phyloP scores from a whole-genome alignment of 1,284 basidiomycete species.

The Veloboletus limbatus region DNA sequence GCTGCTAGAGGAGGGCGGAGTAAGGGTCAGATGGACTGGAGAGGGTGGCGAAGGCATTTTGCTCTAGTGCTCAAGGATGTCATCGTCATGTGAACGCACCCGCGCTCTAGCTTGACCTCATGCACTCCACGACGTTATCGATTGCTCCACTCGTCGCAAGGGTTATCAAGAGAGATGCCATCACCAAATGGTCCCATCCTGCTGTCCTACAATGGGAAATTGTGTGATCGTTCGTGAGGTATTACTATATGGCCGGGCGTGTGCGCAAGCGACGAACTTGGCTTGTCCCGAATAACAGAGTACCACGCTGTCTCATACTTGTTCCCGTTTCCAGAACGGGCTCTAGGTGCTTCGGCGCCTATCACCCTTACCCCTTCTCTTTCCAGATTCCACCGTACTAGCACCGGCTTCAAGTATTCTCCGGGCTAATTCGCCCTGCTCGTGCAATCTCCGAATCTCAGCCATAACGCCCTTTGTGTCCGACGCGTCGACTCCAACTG shows the following conservation, averaged over 20 bases:
- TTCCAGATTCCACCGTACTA: conserved; percentile 50
- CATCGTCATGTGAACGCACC: no score
- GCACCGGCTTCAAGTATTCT: conserved; percentile 58
- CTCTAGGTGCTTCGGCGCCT: conserved; percentile 2
- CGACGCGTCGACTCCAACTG: conserved; percentile 44
- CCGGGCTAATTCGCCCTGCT: conserved; percentile 50
- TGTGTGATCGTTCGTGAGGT: conserved; percentile 5
- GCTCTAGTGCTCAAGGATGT: neutral
- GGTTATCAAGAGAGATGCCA: conserved; percentile 4
- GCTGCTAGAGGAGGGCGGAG: conserved; percentile 12
- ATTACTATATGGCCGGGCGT: no score
- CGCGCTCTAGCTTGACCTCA: no score
- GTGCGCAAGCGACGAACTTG: no score
- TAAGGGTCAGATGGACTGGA: conserved; percentile 14
- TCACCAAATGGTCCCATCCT: conserved; percentile 2
- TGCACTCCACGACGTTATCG: no score
- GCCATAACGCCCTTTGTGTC: conserved; percentile 44
- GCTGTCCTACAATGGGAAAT: conserved; percentile 1
- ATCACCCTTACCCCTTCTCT: conserved; percentile 46
- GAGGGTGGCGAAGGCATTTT: conserved; percentile 1
- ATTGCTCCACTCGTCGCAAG: no score
- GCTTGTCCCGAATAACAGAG: no score
- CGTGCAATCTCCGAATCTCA: conserved; percentile 51
- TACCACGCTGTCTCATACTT: no score
- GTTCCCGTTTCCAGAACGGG: conserved; percentile 10